Evolutionary conservation across 345 rosid species (phyloP), one percentile per base, ranked within the genome.

Genomic region (Citrus reticulata): DNA sequence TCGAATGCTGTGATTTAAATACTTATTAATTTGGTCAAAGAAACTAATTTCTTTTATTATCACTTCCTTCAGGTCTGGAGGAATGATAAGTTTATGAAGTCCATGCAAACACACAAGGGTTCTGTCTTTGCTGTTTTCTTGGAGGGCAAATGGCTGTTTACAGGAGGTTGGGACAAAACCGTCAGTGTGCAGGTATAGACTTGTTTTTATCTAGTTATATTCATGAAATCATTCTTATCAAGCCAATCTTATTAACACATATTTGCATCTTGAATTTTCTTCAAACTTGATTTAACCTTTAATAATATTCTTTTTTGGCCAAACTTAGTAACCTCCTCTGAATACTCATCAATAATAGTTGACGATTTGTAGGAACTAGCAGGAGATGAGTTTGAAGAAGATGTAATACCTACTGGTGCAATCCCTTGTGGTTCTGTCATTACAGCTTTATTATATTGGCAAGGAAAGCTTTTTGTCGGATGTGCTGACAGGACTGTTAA

Each of bases 131-230:
- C 92, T 30, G 72, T 77, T 80, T 80, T 73, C 66, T 61, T 93
- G 85, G 89, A 90, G n/a, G 91, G 85, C 51, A 88, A 86, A 79
- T 88, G 88, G 90, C 86, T 93, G 34, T 88, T 93, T 76, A 83
- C 92, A 1, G 98, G 94, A 84, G 97, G 99, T 63, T 91, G 97
- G 98, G 99, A 93, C 88, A 92, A 86, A 84, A 87, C 83, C 75
- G 69, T 95, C 83, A 81, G 68, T 76, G 81, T 93, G 73, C 92
- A 88, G 93, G 99, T 92, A 87, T 20, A 9, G 25, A 54, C 20
- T 71, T 39, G n/a, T 68, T 27, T 39, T 69, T 61, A 34, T 58
- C n/a, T 40, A 25, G 60, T 10, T 68, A 8, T 42, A 37, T 40
- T 66, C 30, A 73, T 62, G 34, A 17, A 73, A 32, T 34, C 42